These are phyloP conservation scores for Warburgia ugandensis DNA, from an alignment of 164 flowering plant species.

Conservation along the genomic window DNA sequence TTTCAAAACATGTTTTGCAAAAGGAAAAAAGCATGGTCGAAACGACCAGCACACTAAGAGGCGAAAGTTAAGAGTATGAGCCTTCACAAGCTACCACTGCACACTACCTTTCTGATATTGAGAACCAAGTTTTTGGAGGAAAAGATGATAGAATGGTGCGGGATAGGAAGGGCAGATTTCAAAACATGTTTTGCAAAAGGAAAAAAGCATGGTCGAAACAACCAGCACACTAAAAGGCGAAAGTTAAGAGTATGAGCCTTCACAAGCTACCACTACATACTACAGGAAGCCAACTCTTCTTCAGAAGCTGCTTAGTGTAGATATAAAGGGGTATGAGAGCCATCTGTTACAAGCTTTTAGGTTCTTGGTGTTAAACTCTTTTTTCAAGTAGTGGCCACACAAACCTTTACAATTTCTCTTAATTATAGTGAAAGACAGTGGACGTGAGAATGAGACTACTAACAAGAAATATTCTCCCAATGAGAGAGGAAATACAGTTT, in stretches of 20 bases:
- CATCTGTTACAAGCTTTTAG: slow-evolving; percentile 70
- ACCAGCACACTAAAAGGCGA: slow-evolving; percentile 33
- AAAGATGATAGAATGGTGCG: slow-evolving; percentile 15
- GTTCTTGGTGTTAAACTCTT: slow-evolving; percentile 68
- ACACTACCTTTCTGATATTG: slow-evolving; percentile 49
- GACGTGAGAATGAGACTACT: slow-evolving; percentile 1
- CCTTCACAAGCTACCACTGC: slow-evolving; percentile 79
- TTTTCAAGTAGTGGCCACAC: slow-evolving; percentile 59
- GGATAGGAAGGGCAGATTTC: slow-evolving; percentile 32
- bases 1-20: slow-evolving; percentile 41
- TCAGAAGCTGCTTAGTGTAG: slow-evolving; percentile 72
- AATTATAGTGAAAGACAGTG: slow-evolving; percentile 40
- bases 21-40: slow-evolving; percentile 26
- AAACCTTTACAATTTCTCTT: slow-evolving; percentile 49
- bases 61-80: slow-evolving; percentile 20
- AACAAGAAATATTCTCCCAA: slow-evolving; percentile 9
- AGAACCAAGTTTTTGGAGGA: slow-evolving; percentile 19
- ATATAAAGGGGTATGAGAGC: slow-evolving; percentile 55
- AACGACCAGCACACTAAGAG: slow-evolving; percentile 31
- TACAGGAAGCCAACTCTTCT: slow-evolving; percentile 53
- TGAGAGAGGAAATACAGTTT: slow-evolving; percentile 2
- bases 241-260: slow-evolving; percentile 17
- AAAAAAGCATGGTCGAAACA: slow-evolving; percentile 23
- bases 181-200: slow-evolving; percentile 41
- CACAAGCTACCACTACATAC: slow-evolving; percentile 13